Evolutionary conservation across 257 asterid genomes (phyloP), one percentile per base, ranked within the genome.

Genomic region (Pogostemon cablin): DNA sequence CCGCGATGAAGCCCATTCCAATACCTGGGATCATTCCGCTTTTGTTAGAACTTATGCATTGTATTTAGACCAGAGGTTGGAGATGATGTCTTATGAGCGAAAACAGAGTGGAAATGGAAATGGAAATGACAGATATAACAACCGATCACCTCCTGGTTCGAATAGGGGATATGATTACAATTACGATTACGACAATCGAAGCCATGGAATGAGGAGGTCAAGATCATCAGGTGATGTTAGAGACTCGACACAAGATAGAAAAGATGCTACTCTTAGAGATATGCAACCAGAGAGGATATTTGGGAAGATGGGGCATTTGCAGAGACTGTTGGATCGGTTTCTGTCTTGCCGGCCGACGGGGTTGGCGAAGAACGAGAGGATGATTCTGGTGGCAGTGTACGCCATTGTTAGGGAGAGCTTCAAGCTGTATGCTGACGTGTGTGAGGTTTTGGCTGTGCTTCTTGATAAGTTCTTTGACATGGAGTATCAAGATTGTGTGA

Each of bases 1-100:
- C 53, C 89, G 91, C 1, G 96, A 89, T 11, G 96, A 89, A 86
- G 96, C 96, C 1, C 96, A 89, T 78, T 86, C 96, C 0, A 83
- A 75, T 60, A 79, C 92, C 1, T 88, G 95, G 95, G 95, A 88
- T 81, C 92, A 84, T 68, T 88, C 95, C 3, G 88, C 93, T 44
- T 89, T 89, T 68, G 93, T 86, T 38, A 81, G 91, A 76, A 83
- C 91, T 9, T 89, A 75, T 42, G 96, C 88, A 0, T 71, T 82
- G 67, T 89, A 82, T 70, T 67, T 89, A 85, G 96, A 89, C 78
- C 96, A 89, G 88, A 79, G 88, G 80, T 79, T 85, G 71, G 96
- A 89, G 60, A 57, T 89, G 76, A 76, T 86, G 88, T 73, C 72
- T 2, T 86, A 77, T 63, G 92, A 88, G 61, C 74, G 83, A 67